Percentiles rank a stretch among this genome's conserved stretches.
These are phyloP conservation scores for Daldinia childiae DNA, from an alignment of 495 filamentous ascomycete species.

Conservation along the genomic window DNA sequence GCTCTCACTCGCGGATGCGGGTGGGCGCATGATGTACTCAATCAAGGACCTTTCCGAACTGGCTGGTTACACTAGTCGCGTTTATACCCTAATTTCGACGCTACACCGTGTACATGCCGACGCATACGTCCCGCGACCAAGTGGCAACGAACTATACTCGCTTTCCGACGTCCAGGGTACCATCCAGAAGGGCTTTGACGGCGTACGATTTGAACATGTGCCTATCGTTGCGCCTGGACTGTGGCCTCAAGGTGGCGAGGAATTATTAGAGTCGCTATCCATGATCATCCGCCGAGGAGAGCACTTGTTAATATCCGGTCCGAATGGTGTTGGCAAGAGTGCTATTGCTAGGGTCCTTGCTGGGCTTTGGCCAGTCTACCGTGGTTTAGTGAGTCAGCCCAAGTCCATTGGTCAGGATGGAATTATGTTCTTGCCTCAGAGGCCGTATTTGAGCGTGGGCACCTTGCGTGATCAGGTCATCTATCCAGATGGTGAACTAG, in stretches of 20 bases:
- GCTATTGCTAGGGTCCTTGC: conserved; percentile 89
- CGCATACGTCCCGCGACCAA: conserved; percentile 78
- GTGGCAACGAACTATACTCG: conserved; percentile 82
- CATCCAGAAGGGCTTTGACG: conserved; percentile 91
- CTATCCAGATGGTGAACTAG: conserved; percentile 93
- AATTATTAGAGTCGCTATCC: conserved; percentile 86
- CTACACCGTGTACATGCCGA: conserved; percentile 93
- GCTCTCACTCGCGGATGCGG: conserved; percentile 96
- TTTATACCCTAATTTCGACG: conserved; percentile 93
- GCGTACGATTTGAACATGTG: conserved; percentile 91
- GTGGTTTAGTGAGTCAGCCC: conserved; percentile 85
- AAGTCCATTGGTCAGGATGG: conserved; percentile 83
- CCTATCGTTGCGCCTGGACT: conserved; percentile 89
- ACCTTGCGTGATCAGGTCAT: conserved; percentile 97
- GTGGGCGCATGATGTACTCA: conserved; percentile 98
- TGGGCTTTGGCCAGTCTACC: conserved; percentile 96
- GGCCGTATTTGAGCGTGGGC: conserved; percentile 93
- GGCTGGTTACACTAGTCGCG: conserved; percentile 92
- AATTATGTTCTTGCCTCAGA: conserved; percentile 97
- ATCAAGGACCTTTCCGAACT: conserved; percentile 98
- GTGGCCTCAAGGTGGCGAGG: conserved; percentile 86
- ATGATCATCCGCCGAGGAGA: conserved; percentile 89
- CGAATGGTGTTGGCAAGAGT: conserved; percentile 94
- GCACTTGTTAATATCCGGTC: conserved; percentile 92
- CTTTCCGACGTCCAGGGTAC: conserved; percentile 92